Evolutionary conservation across 1,284 basidiomycete species (phyloP), one percentile per base, ranked within the genome.

Genomic region (Trichosporon sp.): DNA sequence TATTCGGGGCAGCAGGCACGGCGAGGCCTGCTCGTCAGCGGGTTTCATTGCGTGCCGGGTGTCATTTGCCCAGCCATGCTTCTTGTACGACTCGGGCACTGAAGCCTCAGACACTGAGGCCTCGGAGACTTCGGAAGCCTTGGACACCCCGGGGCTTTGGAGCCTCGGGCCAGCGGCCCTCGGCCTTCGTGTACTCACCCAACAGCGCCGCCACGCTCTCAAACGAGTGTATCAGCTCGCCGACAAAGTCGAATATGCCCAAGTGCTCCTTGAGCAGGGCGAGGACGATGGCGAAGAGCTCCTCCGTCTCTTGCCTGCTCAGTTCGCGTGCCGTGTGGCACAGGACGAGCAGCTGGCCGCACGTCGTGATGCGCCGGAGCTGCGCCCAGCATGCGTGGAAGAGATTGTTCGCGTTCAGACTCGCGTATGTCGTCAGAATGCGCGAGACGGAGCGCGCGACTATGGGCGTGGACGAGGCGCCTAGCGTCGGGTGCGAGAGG

Each of bases 331-430:
- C 71, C 16, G 73, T 74, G 66, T 73, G 70, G 63, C 73, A 73
- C 31, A 78, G 72, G 14, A 79, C 70, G 31, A 79, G 74, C 5
- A 79, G 69, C 21, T 78, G 78, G 10, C 75, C 75, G 66, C 74
- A 76, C 7, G 75, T 73, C 7, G 71, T 68, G 43, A 79, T 71
- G n/a, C 74, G 73, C 1, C 73, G 73, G 8, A 77, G 67, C 69
- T 79, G 76, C 2, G 78, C 74, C 68, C 71, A 78, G 51, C 74
- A 76, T 7, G 76, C 73, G 61, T 71, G 68, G 66, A 76, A 76
- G 19, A 72, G 68, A 51, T 68, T 66, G 11, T 69, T 66, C 16
- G 63, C 66, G 6, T 73, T 70, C 2, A 76, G 68, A 5, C 70
- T 70, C 21, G 74, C 68, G 68, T 78, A 76, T 26, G 74, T 76